Conservation (phyloP, 1,139 yeast species). For the Kodamaea plutei region DNA sequence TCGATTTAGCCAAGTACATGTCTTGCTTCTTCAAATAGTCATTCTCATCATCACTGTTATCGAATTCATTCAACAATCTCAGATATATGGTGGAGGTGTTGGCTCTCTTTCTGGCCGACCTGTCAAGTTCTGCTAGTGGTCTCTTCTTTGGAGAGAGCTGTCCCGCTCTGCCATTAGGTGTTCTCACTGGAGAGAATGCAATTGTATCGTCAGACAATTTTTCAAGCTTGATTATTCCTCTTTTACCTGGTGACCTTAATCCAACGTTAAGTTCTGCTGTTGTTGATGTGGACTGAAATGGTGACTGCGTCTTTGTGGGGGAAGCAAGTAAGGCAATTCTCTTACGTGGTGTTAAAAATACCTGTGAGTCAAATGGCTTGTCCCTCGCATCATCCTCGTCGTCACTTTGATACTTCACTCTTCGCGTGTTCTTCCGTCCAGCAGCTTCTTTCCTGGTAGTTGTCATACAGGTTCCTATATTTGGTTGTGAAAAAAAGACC, state of each 20-base stretch:
- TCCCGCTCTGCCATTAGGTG: constrained; percentile 47
- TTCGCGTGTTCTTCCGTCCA: no score
- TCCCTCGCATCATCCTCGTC: constrained; percentile 3
- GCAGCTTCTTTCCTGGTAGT: not conserved
- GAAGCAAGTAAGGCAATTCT: constrained; percentile 6
- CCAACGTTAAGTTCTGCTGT: not conserved
- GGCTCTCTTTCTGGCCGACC: constrained; percentile 51
- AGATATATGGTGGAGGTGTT: constrained; percentile 24
- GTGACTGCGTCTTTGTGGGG: constrained; percentile 5
- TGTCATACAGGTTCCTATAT: no score
- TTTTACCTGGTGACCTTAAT: constrained; percentile 18
- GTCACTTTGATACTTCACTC: constrained; percentile 2
- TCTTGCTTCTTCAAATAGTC: constrained; percentile 35
- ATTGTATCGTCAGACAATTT: constrained; percentile 4
- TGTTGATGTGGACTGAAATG: constrained; percentile 8
- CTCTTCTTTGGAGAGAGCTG: constrained; percentile 43
- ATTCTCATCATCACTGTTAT: constrained; percentile 22
- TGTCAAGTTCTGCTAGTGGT: constrained; percentile 37
- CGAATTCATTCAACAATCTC: constrained; percentile 33
- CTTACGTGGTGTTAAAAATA: constrained; percentile 6
- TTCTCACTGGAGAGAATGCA: constrained; percentile 25
- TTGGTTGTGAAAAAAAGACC: not conserved
- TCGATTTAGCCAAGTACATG: constrained; percentile 41
- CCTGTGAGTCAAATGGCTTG: no score
- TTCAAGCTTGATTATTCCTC: constrained; percentile 20